Evolutionary conservation across 2,329 filamentous ascomycete species (phyloP).

Genomic region (Cercospora citrullina): DNA sequence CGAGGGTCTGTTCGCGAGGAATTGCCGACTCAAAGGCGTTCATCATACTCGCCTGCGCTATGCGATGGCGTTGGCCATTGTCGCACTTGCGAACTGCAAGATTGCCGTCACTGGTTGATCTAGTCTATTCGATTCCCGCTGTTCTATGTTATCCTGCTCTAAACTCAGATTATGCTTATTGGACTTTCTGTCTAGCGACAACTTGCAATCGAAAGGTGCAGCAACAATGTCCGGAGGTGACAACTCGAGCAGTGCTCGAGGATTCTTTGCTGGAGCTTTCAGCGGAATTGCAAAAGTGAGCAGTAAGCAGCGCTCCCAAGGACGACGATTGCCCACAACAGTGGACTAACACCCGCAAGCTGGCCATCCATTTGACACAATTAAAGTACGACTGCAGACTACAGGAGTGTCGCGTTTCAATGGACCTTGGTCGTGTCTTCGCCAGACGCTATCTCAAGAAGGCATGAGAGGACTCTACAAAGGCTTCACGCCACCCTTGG

Average conservation of each 20-base stretch:
- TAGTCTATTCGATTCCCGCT: neutral
- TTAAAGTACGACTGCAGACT: neutral
- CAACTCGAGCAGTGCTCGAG: neutral
- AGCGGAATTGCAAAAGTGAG: neutral
- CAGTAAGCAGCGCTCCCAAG: neutral
- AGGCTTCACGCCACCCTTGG: neutral
- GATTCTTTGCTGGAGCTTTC: neutral
- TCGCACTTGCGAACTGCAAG: neutral
- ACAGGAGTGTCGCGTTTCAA: neutral
- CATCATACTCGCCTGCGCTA: neutral
- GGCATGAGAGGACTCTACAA: neutral
- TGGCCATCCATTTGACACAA: neutral
- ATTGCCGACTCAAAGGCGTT: neutral
- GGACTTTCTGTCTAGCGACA: neutral
- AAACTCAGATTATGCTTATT: neutral
- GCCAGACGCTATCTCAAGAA: neutral
- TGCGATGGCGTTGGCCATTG: neutral
- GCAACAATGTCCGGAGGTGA: neutral
- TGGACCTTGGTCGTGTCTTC: neutral
- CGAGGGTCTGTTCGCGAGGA: neutral
- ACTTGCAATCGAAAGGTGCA: neutral
- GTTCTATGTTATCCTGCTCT: neutral
- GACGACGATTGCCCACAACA: neutral
- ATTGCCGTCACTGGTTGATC: neutral
- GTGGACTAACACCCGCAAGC: neutral